Base-by-base conservation (phyloP, 768 basidiomycete genomes). In the Tulasnella sp. region DNA sequence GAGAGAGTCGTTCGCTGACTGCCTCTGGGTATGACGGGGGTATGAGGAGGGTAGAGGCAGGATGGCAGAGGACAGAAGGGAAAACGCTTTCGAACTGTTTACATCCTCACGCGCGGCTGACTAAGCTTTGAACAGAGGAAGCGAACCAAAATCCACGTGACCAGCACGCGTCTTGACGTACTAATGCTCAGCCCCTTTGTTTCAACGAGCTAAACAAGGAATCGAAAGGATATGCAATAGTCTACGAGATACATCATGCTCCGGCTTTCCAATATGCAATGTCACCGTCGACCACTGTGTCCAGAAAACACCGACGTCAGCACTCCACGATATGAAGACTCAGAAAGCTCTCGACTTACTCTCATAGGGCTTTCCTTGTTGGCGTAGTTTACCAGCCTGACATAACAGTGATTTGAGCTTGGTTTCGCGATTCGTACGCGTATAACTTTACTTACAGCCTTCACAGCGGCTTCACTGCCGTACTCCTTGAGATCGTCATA, bases 301-400 rank as follows among this genome's bases (percentile, higher is more conserved):
- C 76, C 46, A 44, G 42, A 58, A 20, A 44, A 34, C 31, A 73
- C 42, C n/a, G 18, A 76, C 31, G 74, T 48, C 28, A 81, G 81
- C 16, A 37, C 72, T n/a, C 41, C 37, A 12, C 69, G 58, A 14
- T 24, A 37, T 72, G 31, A 54, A 44, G 28, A 69, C 50, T 6
- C n/a, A 54, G 24, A 7, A 73, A 8, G 34, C 64, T 37, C 60
- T 16, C 20, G 6, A 89, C 94, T 83, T 82, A 95, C 94, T 96
- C 87, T 97, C 96, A 85, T 97, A 99, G 3, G 96, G 94, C 86
- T 98, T 98, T 82, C 97, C 97, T 86, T 98, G 96, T 85, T 99
- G 97, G 85, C 95, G 89, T 79, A 96, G 89, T 88, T 97, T 98
- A 44, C 97, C 97, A 24, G 94, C 88, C 84, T 85, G 64, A 20